Conservation (phyloP, 495 filamentous ascomycete genomes). For the Jackrogersella minutella region DNA sequence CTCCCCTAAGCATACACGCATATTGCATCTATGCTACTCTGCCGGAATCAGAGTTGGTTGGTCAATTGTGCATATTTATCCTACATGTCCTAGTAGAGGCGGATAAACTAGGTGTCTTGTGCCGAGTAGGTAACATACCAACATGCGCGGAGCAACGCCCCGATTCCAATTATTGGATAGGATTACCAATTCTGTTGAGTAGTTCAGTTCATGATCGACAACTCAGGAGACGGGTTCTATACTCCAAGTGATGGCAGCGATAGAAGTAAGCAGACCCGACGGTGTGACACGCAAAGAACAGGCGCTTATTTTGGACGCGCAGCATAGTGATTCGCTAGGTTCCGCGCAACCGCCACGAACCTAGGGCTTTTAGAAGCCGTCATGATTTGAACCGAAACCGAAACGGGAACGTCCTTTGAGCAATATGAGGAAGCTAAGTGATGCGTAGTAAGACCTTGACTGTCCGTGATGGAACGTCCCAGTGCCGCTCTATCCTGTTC, state of each 20-base stretch:
- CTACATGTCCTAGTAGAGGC: slow-evolving; percentile 2
- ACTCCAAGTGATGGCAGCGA: background rate
- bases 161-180: slow-evolving; percentile 1
- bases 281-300: slow-evolving; percentile 18
- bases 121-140: slow-evolving; percentile 11
- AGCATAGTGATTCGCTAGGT: slow-evolving; percentile 20
- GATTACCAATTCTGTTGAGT: slow-evolving; percentile 2
- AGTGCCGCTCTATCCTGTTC: slow-evolving; percentile 6
- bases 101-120: slow-evolving; percentile 10
- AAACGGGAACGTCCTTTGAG: slow-evolving; percentile 4
- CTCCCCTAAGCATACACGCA: background rate
- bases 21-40: slow-evolving; percentile 2
- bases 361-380: background rate
- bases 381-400: background rate
- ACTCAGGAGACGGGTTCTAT: background rate
- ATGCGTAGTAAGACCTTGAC: background rate
- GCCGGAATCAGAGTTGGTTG: slow-evolving; percentile 14
- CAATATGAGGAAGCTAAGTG: background rate
- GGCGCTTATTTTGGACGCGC: slow-evolving; percentile 30
- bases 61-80: slow-evolving; percentile 1
- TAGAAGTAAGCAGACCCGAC: slow-evolving; percentile 23
- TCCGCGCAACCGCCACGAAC: slow-evolving; percentile 21
- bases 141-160: slow-evolving; percentile 4
- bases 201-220: slow-evolving; percentile 5
- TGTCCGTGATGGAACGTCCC: slow-evolving; percentile 6